Evolutionary conservation across 2,329 filamentous ascomycete species (phyloP).

Genomic region (Botryotinia convoluta): DNA sequence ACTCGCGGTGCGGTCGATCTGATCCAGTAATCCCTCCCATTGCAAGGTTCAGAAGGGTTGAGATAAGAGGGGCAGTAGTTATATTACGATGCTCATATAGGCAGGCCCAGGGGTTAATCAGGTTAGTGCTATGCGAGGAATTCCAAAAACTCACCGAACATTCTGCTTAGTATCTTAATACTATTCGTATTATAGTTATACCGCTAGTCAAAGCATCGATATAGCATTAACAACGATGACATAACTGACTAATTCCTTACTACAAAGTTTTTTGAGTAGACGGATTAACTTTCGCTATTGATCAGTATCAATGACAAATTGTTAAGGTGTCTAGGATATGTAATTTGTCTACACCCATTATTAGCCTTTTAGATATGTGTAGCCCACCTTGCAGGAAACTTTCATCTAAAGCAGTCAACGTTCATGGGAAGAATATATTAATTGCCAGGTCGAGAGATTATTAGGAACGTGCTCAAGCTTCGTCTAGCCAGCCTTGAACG

Average conservation of each 20-base stretch:
- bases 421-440: constrained; percentile 16
- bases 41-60: not conserved
- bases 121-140: not conserved
- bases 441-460: constrained; percentile 10
- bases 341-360: not conserved
- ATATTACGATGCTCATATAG: constrained; percentile 34
- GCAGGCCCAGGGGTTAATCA: not conserved
- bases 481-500: constrained; percentile 21
- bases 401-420: constrained; percentile 1
- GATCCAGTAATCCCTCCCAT: constrained; percentile 3
- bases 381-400: not conserved
- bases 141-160: not conserved
- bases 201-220: not conserved
- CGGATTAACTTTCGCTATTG: not conserved
- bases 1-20: constrained; percentile 14
- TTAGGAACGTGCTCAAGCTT: constrained; percentile 16
- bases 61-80: constrained; percentile 26
- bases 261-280: not conserved
- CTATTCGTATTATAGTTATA: not conserved
- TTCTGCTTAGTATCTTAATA: not conserved
- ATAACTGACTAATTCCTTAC: not conserved
- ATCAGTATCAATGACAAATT: not conserved
- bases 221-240: not conserved
- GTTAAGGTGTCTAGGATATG: not conserved
- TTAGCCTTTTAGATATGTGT: not conserved